Evolutionary conservation across 352 stramenopile species (phyloP), one percentile per base, ranked within the genome.

Genomic region (Globisporangium paroecandrum): DNA sequence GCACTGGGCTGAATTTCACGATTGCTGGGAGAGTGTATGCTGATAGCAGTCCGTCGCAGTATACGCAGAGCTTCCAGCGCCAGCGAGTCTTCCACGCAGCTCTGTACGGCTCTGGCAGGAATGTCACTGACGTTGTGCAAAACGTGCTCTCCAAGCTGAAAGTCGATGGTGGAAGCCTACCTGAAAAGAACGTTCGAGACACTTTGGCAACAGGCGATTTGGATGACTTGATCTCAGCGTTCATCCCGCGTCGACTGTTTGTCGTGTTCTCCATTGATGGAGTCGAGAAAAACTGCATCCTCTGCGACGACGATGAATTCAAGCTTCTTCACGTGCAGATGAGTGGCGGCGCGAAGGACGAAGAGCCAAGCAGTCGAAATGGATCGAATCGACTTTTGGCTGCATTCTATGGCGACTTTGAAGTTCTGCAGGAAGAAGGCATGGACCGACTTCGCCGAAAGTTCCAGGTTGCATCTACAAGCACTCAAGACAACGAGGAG

Each of bases 1-100:
- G 86, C n/a, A 90, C 79, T 0, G 86, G 86, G 1, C 57, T 76
- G 18, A 89, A 93, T 57, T 90, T 89, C 51, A 91, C 82, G 46
- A 81, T 93, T 24, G 76, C 79, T 32, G 85, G 85, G n/a, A 77
- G 83, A 71, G 74, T 94, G 3, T 92, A 94, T 63, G 71, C 71
- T 25, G 72, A 76, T 27, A 60, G 69, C 9, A 69, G 72, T 47
- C 38, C 76, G 6, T 54, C 34, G 15, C 53, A 72, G 47, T 91
- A 78, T 64, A 62, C 83, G 0, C 36, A 65, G 24, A 22, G 43
- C 36, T 69, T 71, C 49, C 60, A 73, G 56, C 68, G 70, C 27
- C 69, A 76, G 13, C 70, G 69, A 18, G 34, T 46, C 9, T 80
- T 83, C 34, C 66, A 68, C 15, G 56, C 59, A 10, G 68, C 76